Base-by-base conservation (phyloP, 176 grass and related monocot genomes). In the Dendrocalamus sinicus region DNA sequence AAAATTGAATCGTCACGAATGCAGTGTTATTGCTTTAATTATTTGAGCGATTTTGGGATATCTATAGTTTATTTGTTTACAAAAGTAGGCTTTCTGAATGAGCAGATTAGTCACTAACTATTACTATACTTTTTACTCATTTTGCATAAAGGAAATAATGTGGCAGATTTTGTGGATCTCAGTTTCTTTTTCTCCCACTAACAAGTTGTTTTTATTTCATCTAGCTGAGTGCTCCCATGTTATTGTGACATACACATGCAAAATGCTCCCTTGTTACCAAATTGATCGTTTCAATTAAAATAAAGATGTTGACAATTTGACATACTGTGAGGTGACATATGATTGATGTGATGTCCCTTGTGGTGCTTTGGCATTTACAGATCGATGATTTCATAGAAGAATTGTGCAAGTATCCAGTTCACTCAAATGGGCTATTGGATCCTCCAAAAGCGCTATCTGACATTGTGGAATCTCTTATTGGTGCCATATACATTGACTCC, bases 391-490 rank as follows among this genome's bases (percentile, higher is more conserved):
- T 93, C n/a, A 78, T 91, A 62, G 22, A 89, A 80, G 91, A 88
- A 37, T 85, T 95, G 81, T 22, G 28, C 23, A 50, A 73, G 43
- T 93, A 89, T 78, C 86, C 89, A 1, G 51, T 85, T 57, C 94
- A 95, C 26, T 95, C 91, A 2, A 89, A 95, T 66, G 94, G 94
- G 30, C 77, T 95, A 55, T 45, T 95, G 64, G 83, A 93, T 83
- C 64, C 89, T 45, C 94, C 94, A 47, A 95, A 95, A 78, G 75
- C 82, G 32, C 76, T 95, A 16, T 83, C 86, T 78, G 86, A 95
- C 46, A 89, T 91, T 37, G 77, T 95, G 32, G 94, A 93, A 81
- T 93, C 94, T 67, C 76, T 95, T 55, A 85, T 95, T 67, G 94
- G 94, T 68, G 91, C 91, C 20, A 69, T 95, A 26, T 95, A 86